Base-by-base conservation (phyloP, 768 basidiomycete species). In the Collybiopsis confluens region DNA sequence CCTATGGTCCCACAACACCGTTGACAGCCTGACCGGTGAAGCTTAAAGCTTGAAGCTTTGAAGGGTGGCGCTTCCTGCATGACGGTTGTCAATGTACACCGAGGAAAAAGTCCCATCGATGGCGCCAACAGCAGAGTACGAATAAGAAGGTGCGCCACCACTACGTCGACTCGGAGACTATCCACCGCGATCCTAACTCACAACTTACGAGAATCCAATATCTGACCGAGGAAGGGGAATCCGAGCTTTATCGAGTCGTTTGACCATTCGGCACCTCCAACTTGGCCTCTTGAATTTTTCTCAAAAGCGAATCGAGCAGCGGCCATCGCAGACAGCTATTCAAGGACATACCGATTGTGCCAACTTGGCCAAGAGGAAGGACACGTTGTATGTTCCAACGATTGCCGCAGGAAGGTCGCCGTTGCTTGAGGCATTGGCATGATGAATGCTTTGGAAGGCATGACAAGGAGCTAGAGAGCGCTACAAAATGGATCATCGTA, bases 161-260 rank as follows among this genome's bases (percentile, higher is more conserved):
- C 48, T 50, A 24, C 21, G 18, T 50, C 38, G 10, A 41, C 18
- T 38, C 48, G 23, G 9, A 10, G 5, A 24, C 30, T 41, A 38
- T 52, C 50, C 11, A 42, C 50, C 10, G 50, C 50, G 20, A 52
- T 52, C 37, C 23, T 15, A 50, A 52, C 50, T 37, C 41, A 9
- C 3, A 48, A 4, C 4, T 10, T 8, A 21, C 18, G 30, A 46
- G 23, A 50, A 26, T 50, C 38, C 20, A 50, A 35, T 10, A 16
- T 30, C 13, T 9, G 27, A 24, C 46, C 33, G 41, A 27, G 27
- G 41, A 52, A 10, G 50, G 20, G 15, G 24, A 6, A 23, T 33
- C 38, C 9, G 50, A n/a, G n/a, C 38, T 20, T 20, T 41, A 0
- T 23, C 15, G 7, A 52, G 40, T 0, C 50, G 37, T 37, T 52